These are phyloP conservation scores for Barnettozyma populi DNA, from an alignment of 805 yeast species.

Conservation along the genomic window DNA sequence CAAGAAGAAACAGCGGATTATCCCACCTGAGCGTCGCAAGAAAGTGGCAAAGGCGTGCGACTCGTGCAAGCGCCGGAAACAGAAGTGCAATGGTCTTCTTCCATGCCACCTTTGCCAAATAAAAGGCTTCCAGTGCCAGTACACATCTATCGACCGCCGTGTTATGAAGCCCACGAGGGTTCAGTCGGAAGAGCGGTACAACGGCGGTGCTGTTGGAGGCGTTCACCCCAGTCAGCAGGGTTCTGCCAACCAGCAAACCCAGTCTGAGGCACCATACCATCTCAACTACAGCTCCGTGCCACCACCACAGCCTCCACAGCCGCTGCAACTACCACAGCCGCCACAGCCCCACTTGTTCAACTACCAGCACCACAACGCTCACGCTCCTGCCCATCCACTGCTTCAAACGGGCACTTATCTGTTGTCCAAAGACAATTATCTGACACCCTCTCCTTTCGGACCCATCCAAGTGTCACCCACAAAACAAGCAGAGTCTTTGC, in stretches of 20 bases:
- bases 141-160: conserved; percentile 23
- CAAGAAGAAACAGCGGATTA: conserved; percentile 19
- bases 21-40: conserved; percentile 29
- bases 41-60: conserved; percentile 45
- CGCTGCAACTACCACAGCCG: no score
- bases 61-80: conserved; percentile 39
- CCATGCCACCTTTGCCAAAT: conserved; percentile 33
- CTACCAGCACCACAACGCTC: background rate
- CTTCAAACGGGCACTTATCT: background rate
- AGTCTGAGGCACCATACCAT: background rate
- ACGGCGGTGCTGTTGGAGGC: background rate
- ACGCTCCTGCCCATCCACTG: background rate
- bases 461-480: background rate
- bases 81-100: conserved; percentile 27
- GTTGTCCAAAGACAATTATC: background rate
- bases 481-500: conserved; percentile 4
- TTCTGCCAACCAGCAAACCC: background rate
- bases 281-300: background rate
- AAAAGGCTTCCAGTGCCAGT: conserved; percentile 29
- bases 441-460: background rate
- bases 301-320: no score
- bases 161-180: conserved; percentile 19
- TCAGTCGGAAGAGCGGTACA: conserved; percentile 3
- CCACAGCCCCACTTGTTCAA: background rate
- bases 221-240: conserved; percentile 3